These are phyloP conservation scores for Cenococcum geophilum DNA, from an alignment of 495 filamentous ascomycete genomes.

Conservation along the genomic window DNA sequence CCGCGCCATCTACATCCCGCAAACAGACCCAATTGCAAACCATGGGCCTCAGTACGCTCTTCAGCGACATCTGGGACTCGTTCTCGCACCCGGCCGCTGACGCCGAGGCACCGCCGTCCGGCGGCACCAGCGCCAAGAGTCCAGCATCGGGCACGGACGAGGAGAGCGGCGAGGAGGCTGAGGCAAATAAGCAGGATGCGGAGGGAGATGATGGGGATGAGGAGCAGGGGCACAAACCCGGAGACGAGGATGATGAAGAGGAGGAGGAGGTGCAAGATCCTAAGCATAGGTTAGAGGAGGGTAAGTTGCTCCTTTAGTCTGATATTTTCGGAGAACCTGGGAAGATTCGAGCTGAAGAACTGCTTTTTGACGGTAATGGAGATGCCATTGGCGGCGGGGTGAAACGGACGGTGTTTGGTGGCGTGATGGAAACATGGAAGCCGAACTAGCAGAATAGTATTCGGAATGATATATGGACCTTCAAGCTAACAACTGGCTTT, in stretches of 20 bases:
- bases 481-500: conserved; percentile 3
- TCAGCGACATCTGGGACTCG: conserved; percentile 27
- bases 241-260: conserved; percentile 81
- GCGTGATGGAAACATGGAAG: not conserved
- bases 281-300: conserved; percentile 84
- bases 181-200: conserved; percentile 20
- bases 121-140: conserved; percentile 31
- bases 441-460: not conserved
- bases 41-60: conserved; percentile 28
- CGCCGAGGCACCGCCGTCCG: conserved; percentile 28
- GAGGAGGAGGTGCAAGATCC: conserved; percentile 84
- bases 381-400: not conserved
- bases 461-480: not conserved
- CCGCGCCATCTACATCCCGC: conserved; percentile 4
- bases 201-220: conserved; percentile 33
- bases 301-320: conserved; percentile 51
- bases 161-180: conserved; percentile 33
- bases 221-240: conserved; percentile 38
- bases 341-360: not conserved
- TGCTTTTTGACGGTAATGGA: not conserved
- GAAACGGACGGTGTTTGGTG: not conserved
- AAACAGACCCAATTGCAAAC: conserved; percentile 16
- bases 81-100: conserved; percentile 26
- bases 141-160: conserved; percentile 34
- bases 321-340: not conserved